phyloP scores from a whole-genome alignment of 2,329 filamentous ascomycete species.

The Colletotrichum chrysophilum region DNA sequence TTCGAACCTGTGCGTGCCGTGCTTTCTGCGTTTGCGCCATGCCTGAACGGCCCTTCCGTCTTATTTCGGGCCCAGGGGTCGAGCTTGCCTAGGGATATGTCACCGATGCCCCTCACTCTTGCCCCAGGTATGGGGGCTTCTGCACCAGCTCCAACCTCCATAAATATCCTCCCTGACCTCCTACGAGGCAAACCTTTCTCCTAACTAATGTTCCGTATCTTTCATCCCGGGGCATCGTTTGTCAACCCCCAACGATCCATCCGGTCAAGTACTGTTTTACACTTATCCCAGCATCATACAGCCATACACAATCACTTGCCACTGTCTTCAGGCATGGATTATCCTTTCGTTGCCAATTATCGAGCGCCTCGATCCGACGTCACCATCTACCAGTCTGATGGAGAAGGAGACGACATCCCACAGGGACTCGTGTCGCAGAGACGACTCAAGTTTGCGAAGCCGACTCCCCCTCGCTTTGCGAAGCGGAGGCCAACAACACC shows the following conservation, averaged over 20 bases:
- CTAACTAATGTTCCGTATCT: conserved; percentile 9
- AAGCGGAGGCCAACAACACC: neutral
- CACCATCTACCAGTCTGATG: conserved; percentile 3
- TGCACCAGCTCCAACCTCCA: neutral
- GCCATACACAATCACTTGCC: neutral
- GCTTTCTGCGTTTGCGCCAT: neutral
- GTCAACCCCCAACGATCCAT: neutral
- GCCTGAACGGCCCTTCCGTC: neutral
- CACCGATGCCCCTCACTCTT: neutral
- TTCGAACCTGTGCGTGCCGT: neutral
- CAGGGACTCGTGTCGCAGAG: conserved; percentile 38
- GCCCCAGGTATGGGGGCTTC: neutral
- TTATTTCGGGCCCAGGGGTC: neutral
- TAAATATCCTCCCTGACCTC: conserved; percentile 13
- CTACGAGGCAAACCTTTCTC: conserved; percentile 9
- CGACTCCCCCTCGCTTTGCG: neutral
- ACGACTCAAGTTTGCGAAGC: conserved; percentile 30
- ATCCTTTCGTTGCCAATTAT: conserved; percentile 14
- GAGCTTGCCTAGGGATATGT: neutral
- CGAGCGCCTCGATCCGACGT: conserved; percentile 15
- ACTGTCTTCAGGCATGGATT: conserved; percentile 25
- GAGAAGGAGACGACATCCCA: conserved; percentile 27
- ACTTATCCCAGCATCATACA: neutral
- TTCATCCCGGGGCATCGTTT: neutral
- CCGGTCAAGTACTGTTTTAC: conserved; percentile 1